Evolutionary conservation across 169 alveolate species (phyloP).

Genomic region (Cryptosporidium sp.): DNA sequence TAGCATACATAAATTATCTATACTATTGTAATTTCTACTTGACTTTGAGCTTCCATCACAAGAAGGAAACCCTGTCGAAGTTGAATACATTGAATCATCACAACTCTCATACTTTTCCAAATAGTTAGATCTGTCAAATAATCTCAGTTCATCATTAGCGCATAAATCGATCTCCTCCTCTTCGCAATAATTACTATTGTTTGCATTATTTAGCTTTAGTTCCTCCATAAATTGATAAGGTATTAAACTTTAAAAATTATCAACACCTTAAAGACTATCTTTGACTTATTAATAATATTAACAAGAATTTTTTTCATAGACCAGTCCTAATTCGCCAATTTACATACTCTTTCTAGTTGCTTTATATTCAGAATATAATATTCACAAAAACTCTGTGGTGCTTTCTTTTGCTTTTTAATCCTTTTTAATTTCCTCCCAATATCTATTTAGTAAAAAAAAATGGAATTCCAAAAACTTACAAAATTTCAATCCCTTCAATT

Average conservation of each 20-base stretch:
- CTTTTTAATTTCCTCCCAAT: too few relatives aligned
- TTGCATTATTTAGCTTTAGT: conserved; percentile 14
- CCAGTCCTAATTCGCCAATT: not conserved
- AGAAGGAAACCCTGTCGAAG: conserved; percentile 11
- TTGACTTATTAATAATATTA: not conserved
- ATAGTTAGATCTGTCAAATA: conserved; percentile 15
- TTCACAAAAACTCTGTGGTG: not conserved
- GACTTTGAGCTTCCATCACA: conserved; percentile 48
- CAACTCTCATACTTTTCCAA: not conserved
- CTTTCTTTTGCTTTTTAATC: not conserved
- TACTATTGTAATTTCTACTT: conserved; percentile 13
- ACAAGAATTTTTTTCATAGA: not conserved
- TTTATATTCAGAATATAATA: not conserved
- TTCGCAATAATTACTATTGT: conserved; percentile 21
- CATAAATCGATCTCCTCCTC: conserved; percentile 36
- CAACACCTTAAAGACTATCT: not conserved
- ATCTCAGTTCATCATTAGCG: conserved; percentile 10
- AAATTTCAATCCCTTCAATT: not conserved
- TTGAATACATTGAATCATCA: not conserved
- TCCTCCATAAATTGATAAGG: conserved; percentile 9
- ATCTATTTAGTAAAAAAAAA: too few relatives aligned
- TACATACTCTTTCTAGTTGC: not conserved
- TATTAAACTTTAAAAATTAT: not conserved
- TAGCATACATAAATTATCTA: conserved; percentile 22
- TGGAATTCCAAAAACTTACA: too few relatives aligned